Percentiles rank a stretch among this genome's conserved stretches.
phyloP scores from a whole-genome alignment of 1,284 basidiomycete species.

The Phellopilus nigrolimitatus region DNA sequence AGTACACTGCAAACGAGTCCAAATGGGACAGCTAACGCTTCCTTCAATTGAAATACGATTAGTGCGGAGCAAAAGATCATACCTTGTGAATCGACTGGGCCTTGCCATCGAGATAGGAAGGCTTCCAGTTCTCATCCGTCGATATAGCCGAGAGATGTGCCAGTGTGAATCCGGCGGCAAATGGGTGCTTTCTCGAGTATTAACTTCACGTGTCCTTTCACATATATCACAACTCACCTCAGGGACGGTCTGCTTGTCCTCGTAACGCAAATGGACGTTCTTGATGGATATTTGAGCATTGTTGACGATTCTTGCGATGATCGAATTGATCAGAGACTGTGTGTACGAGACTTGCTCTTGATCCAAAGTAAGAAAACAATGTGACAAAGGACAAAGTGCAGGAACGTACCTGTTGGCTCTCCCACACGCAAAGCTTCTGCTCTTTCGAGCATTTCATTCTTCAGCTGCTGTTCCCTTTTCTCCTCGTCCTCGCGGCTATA shows the following conservation, averaged over 20 bases:
- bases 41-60: constrained; percentile 15
- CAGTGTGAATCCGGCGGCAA: constrained; percentile 91
- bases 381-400: neutral
- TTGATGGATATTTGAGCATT: constrained; percentile 95
- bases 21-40: constrained; percentile 72
- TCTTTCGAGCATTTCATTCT: constrained; percentile 84
- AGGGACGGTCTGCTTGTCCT: constrained; percentile 91
- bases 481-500: constrained; percentile 87
- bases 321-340: constrained; percentile 78
- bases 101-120: constrained; percentile 93
- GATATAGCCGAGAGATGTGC: constrained; percentile 92
- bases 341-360: constrained; percentile 30
- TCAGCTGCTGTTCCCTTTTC: constrained; percentile 75
- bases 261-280: constrained; percentile 95
- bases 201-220: neutral
- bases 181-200: constrained; percentile 70
- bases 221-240: constrained; percentile 49
- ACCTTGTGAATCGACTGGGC: constrained; percentile 91
- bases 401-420: constrained; percentile 43
- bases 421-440: constrained; percentile 83
- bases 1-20: constrained; percentile 89
- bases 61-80: constrained; percentile 14
- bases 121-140: constrained; percentile 86
- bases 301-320: constrained; percentile 91
- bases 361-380: neutral